phyloP scores from a whole-genome alignment of 2,329 filamentous ascomycete species.

The Chlorencoelia australis region DNA sequence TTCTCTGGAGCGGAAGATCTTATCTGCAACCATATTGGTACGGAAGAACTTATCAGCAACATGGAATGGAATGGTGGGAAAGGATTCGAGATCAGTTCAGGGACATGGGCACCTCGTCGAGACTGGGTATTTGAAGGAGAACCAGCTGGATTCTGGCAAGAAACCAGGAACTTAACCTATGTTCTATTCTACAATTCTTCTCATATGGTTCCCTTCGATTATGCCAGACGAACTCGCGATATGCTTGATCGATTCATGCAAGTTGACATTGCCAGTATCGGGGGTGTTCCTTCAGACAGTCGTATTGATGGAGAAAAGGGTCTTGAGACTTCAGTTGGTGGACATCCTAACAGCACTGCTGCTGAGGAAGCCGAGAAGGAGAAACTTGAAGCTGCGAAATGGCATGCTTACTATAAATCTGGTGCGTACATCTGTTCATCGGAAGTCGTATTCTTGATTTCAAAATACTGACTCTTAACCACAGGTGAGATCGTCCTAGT shows the following conservation, averaged over 20 bases:
- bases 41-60: constrained; percentile 80
- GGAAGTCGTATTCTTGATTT: no score
- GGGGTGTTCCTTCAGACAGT: constrained; percentile 58
- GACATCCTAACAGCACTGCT: constrained; percentile 55
- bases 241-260: constrained; percentile 97
- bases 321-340: constrained; percentile 54
- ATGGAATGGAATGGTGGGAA: constrained; percentile 87
- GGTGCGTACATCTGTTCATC: no score
- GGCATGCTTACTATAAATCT: constrained; percentile 62
- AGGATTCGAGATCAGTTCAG: constrained; percentile 80
- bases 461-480: no score
- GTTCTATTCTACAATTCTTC: constrained; percentile 91
- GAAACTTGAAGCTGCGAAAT: constrained; percentile 55
- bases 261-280: constrained; percentile 83
- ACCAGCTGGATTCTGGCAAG: constrained; percentile 82
- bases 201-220: constrained; percentile 98
- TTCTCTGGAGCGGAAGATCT: constrained; percentile 92
- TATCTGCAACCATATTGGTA: constrained; percentile 95
- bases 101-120: constrained; percentile 81
- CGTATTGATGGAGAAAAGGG: constrained; percentile 62
- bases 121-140: constrained; percentile 93
- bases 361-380: constrained; percentile 53
- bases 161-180: constrained; percentile 91
- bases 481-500: constrained; percentile 59
- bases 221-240: constrained; percentile 73